These are phyloP conservation scores for Pseudovirgaria hyperparasitica DNA, from an alignment of 2,329 filamentous ascomycete species.

Conservation along the genomic window DNA sequence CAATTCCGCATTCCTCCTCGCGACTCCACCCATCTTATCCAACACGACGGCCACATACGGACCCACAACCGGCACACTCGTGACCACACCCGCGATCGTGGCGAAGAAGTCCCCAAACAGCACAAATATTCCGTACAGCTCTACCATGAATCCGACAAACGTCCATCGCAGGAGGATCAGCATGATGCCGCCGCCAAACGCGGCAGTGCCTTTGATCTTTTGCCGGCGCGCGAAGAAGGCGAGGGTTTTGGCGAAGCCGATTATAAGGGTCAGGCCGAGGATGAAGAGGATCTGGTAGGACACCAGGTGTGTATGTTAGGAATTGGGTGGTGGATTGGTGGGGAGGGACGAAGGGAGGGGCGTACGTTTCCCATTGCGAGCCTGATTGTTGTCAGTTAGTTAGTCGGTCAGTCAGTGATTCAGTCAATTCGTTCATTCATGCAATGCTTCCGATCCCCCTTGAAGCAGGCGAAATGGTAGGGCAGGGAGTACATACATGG, in stretches of 20 bases:
- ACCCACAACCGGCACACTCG: constrained; percentile 72
- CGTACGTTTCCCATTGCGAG: constrained; percentile 93
- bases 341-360: constrained; percentile 7
- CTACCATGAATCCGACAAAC: constrained; percentile 77
- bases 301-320: constrained; percentile 5
- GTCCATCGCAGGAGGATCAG: constrained; percentile 88
- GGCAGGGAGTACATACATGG: constrained; percentile 52
- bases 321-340: constrained; percentile 1
- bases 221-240: constrained; percentile 90
- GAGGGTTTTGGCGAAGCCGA: constrained; percentile 81
- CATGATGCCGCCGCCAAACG: constrained; percentile 70
- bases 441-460: constrained; percentile 7
- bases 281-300: constrained; percentile 77
- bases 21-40: constrained; percentile 56
- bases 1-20: constrained; percentile 62
- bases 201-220: constrained; percentile 81
- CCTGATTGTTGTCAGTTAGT: constrained; percentile 32
- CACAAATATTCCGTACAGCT: constrained; percentile 84
- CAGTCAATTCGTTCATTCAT: too few species aligned
- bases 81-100: constrained; percentile 78
- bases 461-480: background rate
- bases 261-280: constrained; percentile 89
- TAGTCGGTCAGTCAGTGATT: constrained; percentile 2
- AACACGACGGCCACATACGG: constrained; percentile 68
- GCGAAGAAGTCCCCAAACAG: constrained; percentile 94